These are phyloP conservation scores for Pseudonitzschia pungens DNA, from an alignment of 108 stramenopile species.

Conservation along the genomic window DNA sequence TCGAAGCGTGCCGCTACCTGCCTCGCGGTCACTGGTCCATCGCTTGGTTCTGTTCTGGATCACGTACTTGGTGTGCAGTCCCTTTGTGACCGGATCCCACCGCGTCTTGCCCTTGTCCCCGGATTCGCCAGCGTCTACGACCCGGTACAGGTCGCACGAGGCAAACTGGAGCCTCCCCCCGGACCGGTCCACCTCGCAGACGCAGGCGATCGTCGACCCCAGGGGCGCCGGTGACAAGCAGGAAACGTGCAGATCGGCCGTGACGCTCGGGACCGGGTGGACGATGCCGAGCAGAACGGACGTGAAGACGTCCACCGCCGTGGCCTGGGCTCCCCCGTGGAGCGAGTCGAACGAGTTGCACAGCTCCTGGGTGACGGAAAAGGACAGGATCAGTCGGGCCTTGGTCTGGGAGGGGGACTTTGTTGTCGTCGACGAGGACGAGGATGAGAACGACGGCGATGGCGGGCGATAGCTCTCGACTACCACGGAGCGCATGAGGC, in stretches of 20 bases:
- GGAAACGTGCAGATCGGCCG: conserved; percentile 6
- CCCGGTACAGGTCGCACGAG: not conserved
- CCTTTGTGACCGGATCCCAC: conserved; percentile 1
- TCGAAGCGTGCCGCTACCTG: not conserved
- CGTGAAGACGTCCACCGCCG: conserved; percentile 13
- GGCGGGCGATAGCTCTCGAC: not conserved
- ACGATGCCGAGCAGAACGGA: not conserved
- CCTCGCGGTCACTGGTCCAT: not conserved
- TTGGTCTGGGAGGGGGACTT: not conserved
- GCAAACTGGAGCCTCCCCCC: not conserved
- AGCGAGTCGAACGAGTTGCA: conserved; percentile 1
- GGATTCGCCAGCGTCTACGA: not conserved
- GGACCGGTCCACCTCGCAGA: not conserved
- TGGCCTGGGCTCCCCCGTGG: conserved; percentile 12
- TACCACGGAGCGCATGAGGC: not conserved
- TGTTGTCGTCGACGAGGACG: not conserved
- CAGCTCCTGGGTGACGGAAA: not conserved
- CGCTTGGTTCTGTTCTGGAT: not conserved
- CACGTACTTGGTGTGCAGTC: conserved; percentile 14
- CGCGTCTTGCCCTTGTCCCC: not conserved
- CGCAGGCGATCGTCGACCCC: not conserved
- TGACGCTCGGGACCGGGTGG: not conserved
- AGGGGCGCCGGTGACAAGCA: not conserved
- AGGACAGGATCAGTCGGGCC: not conserved
- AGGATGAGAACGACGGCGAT: not conserved